A percentile compares a stretch with the other conserved stretches of the same genome.
These are phyloP conservation scores for Phyllosticta citribraziliensis DNA, from an alignment of 2,329 filamentous ascomycete species.

Conservation along the genomic window DNA sequence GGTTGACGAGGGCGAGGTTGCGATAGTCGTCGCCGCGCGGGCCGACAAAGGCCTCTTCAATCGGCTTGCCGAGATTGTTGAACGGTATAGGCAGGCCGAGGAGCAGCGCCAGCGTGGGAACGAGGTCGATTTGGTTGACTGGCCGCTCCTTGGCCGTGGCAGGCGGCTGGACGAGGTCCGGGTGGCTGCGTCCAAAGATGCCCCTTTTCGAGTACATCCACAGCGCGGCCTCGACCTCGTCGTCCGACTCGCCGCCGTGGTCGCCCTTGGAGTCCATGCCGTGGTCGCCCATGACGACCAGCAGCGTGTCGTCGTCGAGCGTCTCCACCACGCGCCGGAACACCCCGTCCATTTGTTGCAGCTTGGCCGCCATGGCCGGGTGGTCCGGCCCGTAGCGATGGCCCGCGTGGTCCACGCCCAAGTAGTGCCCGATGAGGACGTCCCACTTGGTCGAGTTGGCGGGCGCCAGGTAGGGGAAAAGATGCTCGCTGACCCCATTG, in stretches of 20 bases:
- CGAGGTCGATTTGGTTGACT: constrained; percentile 83
- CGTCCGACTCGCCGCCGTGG: constrained; percentile 95
- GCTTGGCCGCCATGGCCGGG: constrained; percentile 79
- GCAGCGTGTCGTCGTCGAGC: constrained; percentile 75
- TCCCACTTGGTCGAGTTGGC: constrained; percentile 69
- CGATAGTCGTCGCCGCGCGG: constrained; percentile 58
- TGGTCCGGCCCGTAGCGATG: constrained; percentile 94
- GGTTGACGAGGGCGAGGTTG: constrained; percentile 67
- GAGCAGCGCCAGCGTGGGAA: constrained; percentile 80
- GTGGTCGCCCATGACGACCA: constrained; percentile 98
- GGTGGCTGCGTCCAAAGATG: constrained; percentile 67
- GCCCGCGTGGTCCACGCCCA: constrained; percentile 94
- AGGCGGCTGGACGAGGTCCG: constrained; percentile 48
- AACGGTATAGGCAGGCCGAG: constrained; percentile 89
- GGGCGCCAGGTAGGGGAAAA: constrained; percentile 68
- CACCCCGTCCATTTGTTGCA: constrained; percentile 82
- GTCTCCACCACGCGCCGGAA: constrained; percentile 59
- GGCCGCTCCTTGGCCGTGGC: constrained; percentile 67
- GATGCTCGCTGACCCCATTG: constrained; percentile 84
- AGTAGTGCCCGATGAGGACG: constrained; percentile 84
- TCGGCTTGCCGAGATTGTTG: constrained; percentile 87
- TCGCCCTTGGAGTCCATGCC: constrained; percentile 97
- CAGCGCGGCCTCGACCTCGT: constrained; percentile 85
- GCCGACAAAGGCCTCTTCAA: constrained; percentile 85
- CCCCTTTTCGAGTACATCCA: constrained; percentile 97